Percentiles rank a stretch among this genome's conserved stretches.
Conservation (phyloP, 2,329 filamentous ascomycete genomes). For the Fusarium tricinctum region DNA sequence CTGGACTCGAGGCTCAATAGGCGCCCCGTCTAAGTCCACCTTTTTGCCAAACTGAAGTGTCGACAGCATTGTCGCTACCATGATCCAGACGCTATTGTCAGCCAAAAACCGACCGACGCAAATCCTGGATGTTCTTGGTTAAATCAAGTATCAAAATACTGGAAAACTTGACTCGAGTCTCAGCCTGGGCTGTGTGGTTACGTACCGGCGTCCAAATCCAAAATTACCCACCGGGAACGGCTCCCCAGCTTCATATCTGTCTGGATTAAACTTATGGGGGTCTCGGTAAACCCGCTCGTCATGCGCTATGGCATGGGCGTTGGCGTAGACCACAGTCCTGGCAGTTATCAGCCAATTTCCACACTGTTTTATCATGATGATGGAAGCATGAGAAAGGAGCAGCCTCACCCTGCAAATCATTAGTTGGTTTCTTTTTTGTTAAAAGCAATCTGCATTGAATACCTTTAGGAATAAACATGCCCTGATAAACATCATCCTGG, state of each 20-base stretch:
- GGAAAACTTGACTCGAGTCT: background rate
- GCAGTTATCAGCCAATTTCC: conserved; percentile 34
- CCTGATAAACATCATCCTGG: conserved; percentile 69
- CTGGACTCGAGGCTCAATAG: conserved; percentile 47
- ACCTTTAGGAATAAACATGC: conserved; percentile 70
- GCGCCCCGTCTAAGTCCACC: conserved; percentile 43
- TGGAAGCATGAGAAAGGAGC: background rate
- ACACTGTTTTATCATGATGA: conserved; percentile 18
- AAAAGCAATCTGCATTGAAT: background rate
- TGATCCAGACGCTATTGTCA: conserved; percentile 56
- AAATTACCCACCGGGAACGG: conserved; percentile 58
- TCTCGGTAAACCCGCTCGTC: conserved; percentile 58
- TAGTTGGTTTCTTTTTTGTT: conserved; percentile 2
- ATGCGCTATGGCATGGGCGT: conserved; percentile 59
- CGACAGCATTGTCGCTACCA: conserved; percentile 54
- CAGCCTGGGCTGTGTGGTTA: background rate
- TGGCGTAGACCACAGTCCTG: conserved; percentile 58
- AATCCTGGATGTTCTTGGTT: conserved; percentile 38
- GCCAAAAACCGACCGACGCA: conserved; percentile 54
- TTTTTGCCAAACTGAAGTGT: conserved; percentile 50
- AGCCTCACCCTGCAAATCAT: conserved; percentile 40
- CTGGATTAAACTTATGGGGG: conserved; percentile 62
- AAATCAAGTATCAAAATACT: background rate
- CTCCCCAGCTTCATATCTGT: conserved; percentile 62
- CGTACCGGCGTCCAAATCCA: conserved; percentile 53